A percentile compares a stretch with the other conserved stretches of the same genome.
These are phyloP conservation scores for Pilaira anomala DNA, from an alignment of 192 early-diverging fungal genomes.

Conservation along the genomic window DNA sequence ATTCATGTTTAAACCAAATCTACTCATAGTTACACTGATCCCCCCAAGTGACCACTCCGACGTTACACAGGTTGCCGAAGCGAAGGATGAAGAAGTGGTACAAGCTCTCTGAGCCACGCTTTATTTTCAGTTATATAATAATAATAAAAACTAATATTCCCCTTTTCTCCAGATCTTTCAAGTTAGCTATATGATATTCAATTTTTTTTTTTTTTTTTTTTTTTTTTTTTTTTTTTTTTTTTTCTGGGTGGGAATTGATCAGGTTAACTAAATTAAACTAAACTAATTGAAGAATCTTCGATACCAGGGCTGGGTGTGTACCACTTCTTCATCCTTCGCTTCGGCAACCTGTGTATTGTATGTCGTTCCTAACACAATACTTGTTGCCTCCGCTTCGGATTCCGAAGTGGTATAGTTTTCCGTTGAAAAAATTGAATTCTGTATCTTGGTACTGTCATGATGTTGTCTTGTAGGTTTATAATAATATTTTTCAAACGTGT, in stretches of 20 bases:
- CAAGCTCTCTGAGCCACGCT: too few species aligned
- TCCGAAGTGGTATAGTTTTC: slow-evolving; percentile 13
- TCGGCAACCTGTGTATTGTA: slow-evolving; percentile 1
- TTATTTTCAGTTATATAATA: too few species aligned
- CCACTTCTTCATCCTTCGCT: slow-evolving; percentile 11
- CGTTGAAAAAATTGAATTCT: slow-evolving; percentile 5
- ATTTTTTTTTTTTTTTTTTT: too few species aligned
- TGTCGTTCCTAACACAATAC: slow-evolving; percentile 13
- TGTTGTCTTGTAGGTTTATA: neutral
- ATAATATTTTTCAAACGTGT: slow-evolving; percentile 3
- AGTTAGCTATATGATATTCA: too few species aligned
- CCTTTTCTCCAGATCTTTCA: too few species aligned
- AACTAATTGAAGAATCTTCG: neutral
- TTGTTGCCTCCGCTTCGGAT: slow-evolving; percentile 1
- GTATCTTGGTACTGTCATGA: neutral
- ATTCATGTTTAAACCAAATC: too few species aligned
- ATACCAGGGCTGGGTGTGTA: slow-evolving; percentile 6
- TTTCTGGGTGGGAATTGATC: neutral
- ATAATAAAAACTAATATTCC: too few species aligned
- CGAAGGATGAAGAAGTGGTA: too few species aligned
- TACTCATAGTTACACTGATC: too few species aligned
- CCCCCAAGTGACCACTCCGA: too few species aligned
- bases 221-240: neutral
- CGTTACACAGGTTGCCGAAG: too few species aligned
- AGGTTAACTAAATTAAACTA: neutral